phyloP scores from a whole-genome alignment of 1,139 yeast species.

The Lodderomyces metapsilosis region DNA sequence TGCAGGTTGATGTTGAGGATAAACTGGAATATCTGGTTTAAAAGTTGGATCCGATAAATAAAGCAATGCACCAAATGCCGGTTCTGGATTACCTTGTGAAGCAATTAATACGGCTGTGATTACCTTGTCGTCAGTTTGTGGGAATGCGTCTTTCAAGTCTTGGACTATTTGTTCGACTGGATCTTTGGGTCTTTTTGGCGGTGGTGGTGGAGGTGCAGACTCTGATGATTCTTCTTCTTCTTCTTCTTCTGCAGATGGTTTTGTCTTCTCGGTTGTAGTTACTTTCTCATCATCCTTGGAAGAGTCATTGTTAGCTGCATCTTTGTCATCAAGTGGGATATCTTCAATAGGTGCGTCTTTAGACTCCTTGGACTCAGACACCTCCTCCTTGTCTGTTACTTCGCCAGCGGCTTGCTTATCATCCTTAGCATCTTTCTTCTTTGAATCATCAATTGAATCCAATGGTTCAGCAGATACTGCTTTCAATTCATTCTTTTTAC shows the following conservation, averaged over 20 bases:
- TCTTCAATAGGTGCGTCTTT: slow-evolving; percentile 12
- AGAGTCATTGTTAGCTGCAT: too few relatives aligned
- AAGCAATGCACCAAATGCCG: slow-evolving; percentile 85
- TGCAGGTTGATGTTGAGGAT: slow-evolving; percentile 10
- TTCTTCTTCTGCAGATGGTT: too few relatives aligned
- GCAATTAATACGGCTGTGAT: slow-evolving; percentile 84
- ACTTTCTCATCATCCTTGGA: background rate
- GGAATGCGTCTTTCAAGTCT: slow-evolving; percentile 78
- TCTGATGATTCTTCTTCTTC: too few relatives aligned
- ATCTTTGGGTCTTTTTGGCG: slow-evolving; percentile 67
- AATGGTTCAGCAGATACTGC: slow-evolving; percentile 39
- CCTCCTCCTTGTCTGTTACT: slow-evolving; percentile 4
- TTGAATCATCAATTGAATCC: slow-evolving; percentile 20
- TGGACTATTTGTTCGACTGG: slow-evolving; percentile 53
- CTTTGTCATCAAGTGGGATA: slow-evolving; percentile 15
- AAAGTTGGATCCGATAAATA: slow-evolving; percentile 76
- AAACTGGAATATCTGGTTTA: slow-evolving; percentile 57
- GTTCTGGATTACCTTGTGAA: slow-evolving; percentile 73
- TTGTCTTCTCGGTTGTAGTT: too few relatives aligned
- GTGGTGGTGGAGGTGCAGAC: slow-evolving; percentile 65
- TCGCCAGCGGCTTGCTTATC: slow-evolving; percentile 6
- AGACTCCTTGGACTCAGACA: slow-evolving; percentile 2
- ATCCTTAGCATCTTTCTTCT: too few relatives aligned
- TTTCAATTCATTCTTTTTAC: slow-evolving; percentile 25
- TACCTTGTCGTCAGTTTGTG: slow-evolving; percentile 65